Percentiles rank a stretch among this genome's conserved stretches.
phyloP scores from a whole-genome alignment of 768 basidiomycete species.

The Lactifluus subvellereus region DNA sequence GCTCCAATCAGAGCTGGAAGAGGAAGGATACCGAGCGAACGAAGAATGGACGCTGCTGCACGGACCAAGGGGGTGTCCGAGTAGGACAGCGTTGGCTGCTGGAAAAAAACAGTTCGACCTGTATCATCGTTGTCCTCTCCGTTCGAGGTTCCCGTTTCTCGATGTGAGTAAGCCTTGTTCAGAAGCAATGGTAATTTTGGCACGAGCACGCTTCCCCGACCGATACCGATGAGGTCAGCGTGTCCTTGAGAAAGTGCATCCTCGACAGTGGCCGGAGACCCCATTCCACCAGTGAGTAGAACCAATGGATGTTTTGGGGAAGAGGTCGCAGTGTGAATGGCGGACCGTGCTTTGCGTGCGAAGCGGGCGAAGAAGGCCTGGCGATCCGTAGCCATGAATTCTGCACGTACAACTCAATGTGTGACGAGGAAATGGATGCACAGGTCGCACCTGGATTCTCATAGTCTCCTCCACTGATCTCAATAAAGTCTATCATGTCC shows the following conservation, averaged over 20 bases:
- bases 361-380: constrained; percentile 73
- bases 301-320: constrained; percentile 47
- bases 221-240: constrained; percentile 74
- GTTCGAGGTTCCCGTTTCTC: neutral
- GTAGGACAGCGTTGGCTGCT: constrained; percentile 10
- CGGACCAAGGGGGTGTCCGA: constrained; percentile 1
- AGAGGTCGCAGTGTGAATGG: constrained; percentile 34
- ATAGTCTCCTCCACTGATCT: constrained; percentile 85
- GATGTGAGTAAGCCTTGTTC: neutral
- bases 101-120: constrained; percentile 10
- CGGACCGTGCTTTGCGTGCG: constrained; percentile 47
- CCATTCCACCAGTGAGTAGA: constrained; percentile 77
- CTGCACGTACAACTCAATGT: constrained; percentile 16
- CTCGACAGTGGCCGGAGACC: constrained; percentile 49
- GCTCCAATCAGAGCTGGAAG: constrained; percentile 60
- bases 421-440: neutral
- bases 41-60: constrained; percentile 20
- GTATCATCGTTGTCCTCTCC: constrained; percentile 15
- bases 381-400: constrained; percentile 38
- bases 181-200: constrained; percentile 52
- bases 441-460: constrained; percentile 57
- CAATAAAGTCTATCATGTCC: constrained; percentile 72
- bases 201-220: constrained; percentile 54
- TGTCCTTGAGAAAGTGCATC: constrained; percentile 48
- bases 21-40: constrained; percentile 18